phyloP scores from a whole-genome alignment of 2,329 filamentous ascomycete species.

The Stemphylium lycopersici region DNA sequence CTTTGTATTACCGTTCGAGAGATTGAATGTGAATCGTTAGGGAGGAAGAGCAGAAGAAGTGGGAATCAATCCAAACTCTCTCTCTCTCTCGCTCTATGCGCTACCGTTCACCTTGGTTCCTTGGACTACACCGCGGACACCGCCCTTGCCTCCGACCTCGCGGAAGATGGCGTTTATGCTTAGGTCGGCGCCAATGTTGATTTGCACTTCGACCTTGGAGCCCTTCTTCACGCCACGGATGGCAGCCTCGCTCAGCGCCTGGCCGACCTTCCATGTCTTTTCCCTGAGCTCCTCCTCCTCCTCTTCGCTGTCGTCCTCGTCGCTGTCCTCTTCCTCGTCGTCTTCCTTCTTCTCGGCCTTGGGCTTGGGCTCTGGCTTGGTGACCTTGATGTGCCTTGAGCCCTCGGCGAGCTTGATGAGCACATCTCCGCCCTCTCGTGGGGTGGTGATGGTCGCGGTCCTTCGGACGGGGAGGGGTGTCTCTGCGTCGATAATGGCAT shows the following conservation, averaged over 20 bases:
- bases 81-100: conserved; percentile 19
- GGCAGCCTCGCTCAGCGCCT: conserved; percentile 81
- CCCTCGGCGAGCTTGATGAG: conserved; percentile 89
- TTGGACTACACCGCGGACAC: conserved; percentile 50
- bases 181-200: conserved; percentile 84
- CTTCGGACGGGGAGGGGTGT: conserved; percentile 89
- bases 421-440: conserved; percentile 84
- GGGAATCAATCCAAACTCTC: background rate
- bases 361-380: conserved; percentile 80
- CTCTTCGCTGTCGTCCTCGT: conserved; percentile 67
- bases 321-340: conserved; percentile 67
- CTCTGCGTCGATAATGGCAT: conserved; percentile 80
- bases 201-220: conserved; percentile 89
- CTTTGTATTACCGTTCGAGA: background rate
- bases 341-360: conserved; percentile 68
- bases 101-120: conserved; percentile 41
- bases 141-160: conserved; percentile 86
- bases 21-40: conserved; percentile 1
- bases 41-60: background rate
- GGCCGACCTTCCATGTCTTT: conserved; percentile 90
- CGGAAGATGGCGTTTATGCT: conserved; percentile 79
- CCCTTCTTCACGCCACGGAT: conserved; percentile 85
- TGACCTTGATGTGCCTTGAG: conserved; percentile 88
- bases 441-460: conserved; percentile 76
- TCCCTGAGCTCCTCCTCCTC: conserved; percentile 87